Base-by-base conservation (phyloP, 768 basidiomycete species). In the Tylopilus rubrobrunneus region DNA sequence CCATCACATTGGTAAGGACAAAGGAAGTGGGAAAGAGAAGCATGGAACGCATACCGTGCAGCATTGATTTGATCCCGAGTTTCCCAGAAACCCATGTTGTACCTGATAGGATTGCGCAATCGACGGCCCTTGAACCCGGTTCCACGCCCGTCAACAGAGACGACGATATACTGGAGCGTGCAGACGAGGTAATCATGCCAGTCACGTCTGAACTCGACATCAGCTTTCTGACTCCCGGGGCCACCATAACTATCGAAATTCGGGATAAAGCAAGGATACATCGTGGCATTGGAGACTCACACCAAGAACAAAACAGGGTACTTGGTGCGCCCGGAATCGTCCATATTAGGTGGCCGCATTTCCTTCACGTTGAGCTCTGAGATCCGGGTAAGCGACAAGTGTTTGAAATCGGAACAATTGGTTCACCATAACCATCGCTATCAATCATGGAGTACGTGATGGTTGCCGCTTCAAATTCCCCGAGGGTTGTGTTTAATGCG, bases 231-330 rank as follows among this genome's bases (percentile, higher is more conserved):
- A 48, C 89, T 90, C 54, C 73, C 77, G 5, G 97, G 97, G 3
- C 97, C 97, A 40, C 95, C 95, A 62, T 99, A 96, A 10, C 88
- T 91, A 62, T 34, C 52, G 33, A 56, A 42, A 53, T 48, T 59
- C 41, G 59, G 34, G 45, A 52, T 58, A 51, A 23, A 7, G 12
- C 19, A 17, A 37, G n/a, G 3, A 15, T 49, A 31, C 25, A 31
- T 27, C 23, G 33, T 4, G 34, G 25, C 15, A 25, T 45, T 28
- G 14, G 11, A 21, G 31, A 60, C 62, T 62, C 67, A 95, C 83
- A 96, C 90, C 42, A 81, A 76, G 76, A 98, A 93, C 28, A 99
- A 75, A 21, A 98, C 93, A 1, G 97, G 91, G 65, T 99, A 98
- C 68, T 96, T 94, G 9, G 88, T 92, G 42, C 90, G 84, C n/a